Base-by-base conservation (phyloP, 2,329 filamentous ascomycete genomes). In the Zasmidium citrigriseum region DNA sequence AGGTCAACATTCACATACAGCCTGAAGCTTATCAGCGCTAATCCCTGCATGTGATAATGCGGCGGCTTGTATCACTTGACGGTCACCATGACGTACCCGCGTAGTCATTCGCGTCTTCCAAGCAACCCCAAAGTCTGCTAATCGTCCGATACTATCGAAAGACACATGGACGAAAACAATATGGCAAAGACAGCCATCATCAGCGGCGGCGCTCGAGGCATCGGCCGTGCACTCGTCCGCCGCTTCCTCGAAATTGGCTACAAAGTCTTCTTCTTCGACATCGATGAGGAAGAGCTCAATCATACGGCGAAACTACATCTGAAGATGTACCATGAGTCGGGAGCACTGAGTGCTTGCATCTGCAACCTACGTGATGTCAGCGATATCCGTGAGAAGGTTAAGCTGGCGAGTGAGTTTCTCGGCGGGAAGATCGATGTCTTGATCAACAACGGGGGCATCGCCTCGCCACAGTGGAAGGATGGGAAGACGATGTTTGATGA, bases 371-470 rank as follows among this genome's bases (percentile, higher is more conserved):
- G 71, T 7, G 60, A 68, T 23, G 65, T 71, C 7, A 55, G 62
- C 11, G 72, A 73, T 41, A 72, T 77, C 55, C 60, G 61, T 1
- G 47, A 60, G 0, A 72, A 68, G 34, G 71, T 71, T 7, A 54
- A 66, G 23, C 55, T 67, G 25, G 75, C 73, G 1, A 67, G 66
- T 2, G 61, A 62, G 2, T 73, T 76, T 47, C 69, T 78, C 12
- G 62, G 58, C 4, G 67, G 67, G 45, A 47, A 50, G 10, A 63
- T 66, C 10, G 71, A 77, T 60, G 75, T 76, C 16, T 67, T 77
- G 3, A 68, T 77, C 60, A 77, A 77, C 66, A 77, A 77, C 57
- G 76, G 74, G 12, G 76, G 55, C 63, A 76, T 69, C 67, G 73
- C 55, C 51, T 63, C 46, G 59, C 71, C 66, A 49, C 70, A 52